Conservation (phyloP, 176 grass and related monocot species). For the Eragrostis curvula region DNA sequence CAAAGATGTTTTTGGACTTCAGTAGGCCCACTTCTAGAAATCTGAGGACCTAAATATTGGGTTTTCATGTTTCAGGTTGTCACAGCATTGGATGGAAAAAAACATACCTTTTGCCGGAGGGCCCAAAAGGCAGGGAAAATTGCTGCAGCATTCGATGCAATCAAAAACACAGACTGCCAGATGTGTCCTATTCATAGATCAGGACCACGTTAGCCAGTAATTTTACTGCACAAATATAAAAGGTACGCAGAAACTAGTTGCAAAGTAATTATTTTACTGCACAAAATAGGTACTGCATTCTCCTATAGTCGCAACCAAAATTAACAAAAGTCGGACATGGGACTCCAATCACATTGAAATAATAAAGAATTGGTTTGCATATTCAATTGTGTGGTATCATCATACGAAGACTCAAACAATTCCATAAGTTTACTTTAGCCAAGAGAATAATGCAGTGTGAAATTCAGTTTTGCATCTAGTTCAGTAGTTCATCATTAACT, state of each 20-base stretch:
- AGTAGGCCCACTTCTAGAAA: background rate
- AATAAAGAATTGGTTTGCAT: constrained; percentile 10
- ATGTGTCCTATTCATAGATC: constrained; percentile 76
- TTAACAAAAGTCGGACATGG: constrained; percentile 1
- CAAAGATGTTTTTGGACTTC: background rate
- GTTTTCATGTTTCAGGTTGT: background rate
- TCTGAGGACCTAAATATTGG: background rate
- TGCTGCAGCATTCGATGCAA: constrained; percentile 92
- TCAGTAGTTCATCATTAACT: constrained; percentile 15
- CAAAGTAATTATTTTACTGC: constrained; percentile 9
- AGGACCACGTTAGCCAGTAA: constrained; percentile 32
- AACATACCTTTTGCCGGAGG: constrained; percentile 78
- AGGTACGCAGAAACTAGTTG: background rate
- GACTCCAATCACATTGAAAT: constrained; percentile 14
- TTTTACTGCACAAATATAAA: constrained; percentile 28
- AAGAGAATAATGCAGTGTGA: constrained; percentile 8
- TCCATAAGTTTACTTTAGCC: background rate
- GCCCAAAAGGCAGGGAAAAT: constrained; percentile 92
- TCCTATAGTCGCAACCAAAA: constrained; percentile 13
- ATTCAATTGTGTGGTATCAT: constrained; percentile 4
- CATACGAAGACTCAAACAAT: constrained; percentile 14
- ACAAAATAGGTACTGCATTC: constrained; percentile 12
- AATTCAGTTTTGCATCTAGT: constrained; percentile 20
- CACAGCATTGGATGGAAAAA: constrained; percentile 14
- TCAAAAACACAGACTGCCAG: constrained; percentile 90